Evolutionary conservation across 768 basidiomycete species (phyloP).

Genomic region (Lactifluus subvellereus): DNA sequence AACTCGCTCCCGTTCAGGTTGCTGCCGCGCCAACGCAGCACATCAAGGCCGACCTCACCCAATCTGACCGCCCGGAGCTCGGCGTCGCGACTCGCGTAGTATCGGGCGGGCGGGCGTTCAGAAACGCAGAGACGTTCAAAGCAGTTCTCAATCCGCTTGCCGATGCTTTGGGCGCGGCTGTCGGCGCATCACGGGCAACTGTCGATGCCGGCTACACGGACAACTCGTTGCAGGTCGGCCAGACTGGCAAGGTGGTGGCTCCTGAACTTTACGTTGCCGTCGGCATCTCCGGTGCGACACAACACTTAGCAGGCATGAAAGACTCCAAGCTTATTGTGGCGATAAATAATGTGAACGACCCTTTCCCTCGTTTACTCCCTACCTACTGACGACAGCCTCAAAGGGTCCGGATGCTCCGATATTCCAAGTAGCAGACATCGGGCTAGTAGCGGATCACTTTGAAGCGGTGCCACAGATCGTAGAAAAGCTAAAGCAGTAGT

Average conservation of each 20-base stretch:
- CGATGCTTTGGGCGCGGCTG: constrained; percentile 88
- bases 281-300: constrained; percentile 97
- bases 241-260: constrained; percentile 98
- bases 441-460: constrained; percentile 90
- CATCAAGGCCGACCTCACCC: constrained; percentile 68
- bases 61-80: constrained; percentile 90
- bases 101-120: constrained; percentile 92
- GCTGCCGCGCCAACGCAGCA: constrained; percentile 54
- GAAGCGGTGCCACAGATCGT: constrained; percentile 87
- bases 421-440: constrained; percentile 96
- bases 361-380: not conserved
- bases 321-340: constrained; percentile 98
- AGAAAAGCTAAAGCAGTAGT: constrained; percentile 64
- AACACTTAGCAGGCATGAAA: constrained; percentile 99
- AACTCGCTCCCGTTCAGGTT: constrained; percentile 59
- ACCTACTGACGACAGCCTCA: constrained; percentile 3
- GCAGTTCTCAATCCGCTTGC: constrained; percentile 84
- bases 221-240: constrained; percentile 97
- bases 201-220: constrained; percentile 98
- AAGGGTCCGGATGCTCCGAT: constrained; percentile 97
- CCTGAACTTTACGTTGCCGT: constrained; percentile 94
- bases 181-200: constrained; percentile 96
- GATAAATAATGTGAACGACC: constrained; percentile 76
- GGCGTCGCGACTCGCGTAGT: constrained; percentile 83
- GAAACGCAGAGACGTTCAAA: constrained; percentile 91